These are phyloP conservation scores for Tubosaeta sp. DNA, from an alignment of 768 basidiomycete species.

Conservation along the genomic window DNA sequence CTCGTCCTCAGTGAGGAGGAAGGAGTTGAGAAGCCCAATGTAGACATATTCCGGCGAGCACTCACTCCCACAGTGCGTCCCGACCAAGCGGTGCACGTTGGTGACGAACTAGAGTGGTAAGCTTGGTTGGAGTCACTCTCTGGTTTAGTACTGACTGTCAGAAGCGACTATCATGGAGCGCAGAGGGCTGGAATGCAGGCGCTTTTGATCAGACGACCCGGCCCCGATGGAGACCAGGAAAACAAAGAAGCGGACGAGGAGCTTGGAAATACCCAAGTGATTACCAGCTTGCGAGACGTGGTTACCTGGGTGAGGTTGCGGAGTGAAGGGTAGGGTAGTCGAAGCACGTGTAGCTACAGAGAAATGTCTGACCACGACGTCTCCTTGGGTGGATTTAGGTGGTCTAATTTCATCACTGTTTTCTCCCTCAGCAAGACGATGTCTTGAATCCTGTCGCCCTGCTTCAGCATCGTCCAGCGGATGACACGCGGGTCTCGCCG, in stretches of 20 bases:
- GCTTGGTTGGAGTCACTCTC: constrained; percentile 12
- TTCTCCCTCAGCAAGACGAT: constrained; percentile 51
- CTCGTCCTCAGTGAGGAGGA: constrained; percentile 69
- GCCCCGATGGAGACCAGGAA: constrained; percentile 45
- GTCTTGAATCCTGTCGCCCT: constrained; percentile 71
- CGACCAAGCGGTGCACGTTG: constrained; percentile 60
- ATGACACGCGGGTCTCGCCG: constrained; percentile 79
- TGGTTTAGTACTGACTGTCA: constrained; percentile 1
- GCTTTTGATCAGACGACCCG: constrained; percentile 51
- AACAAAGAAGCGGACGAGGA: constrained; percentile 41
- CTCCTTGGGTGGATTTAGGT: constrained; percentile 16
- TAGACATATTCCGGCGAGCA: constrained; percentile 52
- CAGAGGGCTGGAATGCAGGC: constrained; percentile 49
- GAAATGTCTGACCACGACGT: constrained; percentile 27
- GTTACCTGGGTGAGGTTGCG: constrained; percentile 33
- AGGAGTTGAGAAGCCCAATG: constrained; percentile 64
- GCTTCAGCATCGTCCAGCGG: constrained; percentile 75
- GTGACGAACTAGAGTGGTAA: constrained; percentile 68
- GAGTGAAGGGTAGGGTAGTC: neutral
- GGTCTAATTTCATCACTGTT: constrained; percentile 32
- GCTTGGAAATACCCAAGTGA: constrained; percentile 35
- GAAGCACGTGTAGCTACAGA: constrained; percentile 7
- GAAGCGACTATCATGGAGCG: constrained; percentile 68
- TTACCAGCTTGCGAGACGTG: constrained; percentile 36
- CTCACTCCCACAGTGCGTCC: constrained; percentile 5